phyloP scores from a whole-genome alignment of 176 grass and related monocot genomes.

The Bothriochloa decipiens region DNA sequence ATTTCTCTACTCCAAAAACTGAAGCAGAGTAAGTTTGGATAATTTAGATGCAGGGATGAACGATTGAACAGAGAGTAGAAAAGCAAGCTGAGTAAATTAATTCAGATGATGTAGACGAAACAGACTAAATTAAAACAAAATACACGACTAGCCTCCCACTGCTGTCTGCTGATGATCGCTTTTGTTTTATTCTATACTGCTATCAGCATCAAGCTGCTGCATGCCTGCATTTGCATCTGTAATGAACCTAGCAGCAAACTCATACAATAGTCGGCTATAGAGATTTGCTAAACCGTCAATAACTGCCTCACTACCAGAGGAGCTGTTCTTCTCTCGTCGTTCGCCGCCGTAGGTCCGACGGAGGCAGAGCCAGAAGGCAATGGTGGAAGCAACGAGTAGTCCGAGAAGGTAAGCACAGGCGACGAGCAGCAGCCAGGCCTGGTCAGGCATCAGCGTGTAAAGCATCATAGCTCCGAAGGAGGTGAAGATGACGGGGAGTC shows the following conservation, averaged over 20 bases:
- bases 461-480: accelerated
- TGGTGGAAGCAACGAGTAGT: neutral
- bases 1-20: neutral
- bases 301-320: neutral
- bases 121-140: neutral
- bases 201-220: too few relatives aligned
- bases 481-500: neutral
- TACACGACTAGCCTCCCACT: neutral
- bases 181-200: too few relatives aligned
- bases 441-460: neutral
- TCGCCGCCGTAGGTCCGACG: neutral
- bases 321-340: too few relatives aligned
- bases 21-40: neutral
- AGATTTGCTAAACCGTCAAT: neutral
- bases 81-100: neutral
- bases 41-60: neutral
- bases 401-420: neutral
- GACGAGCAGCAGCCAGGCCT: neutral
- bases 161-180: too few relatives aligned
- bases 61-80: neutral
- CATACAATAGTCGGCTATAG: neutral
- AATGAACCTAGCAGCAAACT: neutral
- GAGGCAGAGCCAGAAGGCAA: neutral
- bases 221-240: neutral
- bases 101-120: neutral